Percentiles rank a stretch among this genome's conserved stretches.
Evolutionary conservation across 2,329 filamentous ascomycete genomes (phyloP).

Genomic region (Diaporthe sp.): DNA sequence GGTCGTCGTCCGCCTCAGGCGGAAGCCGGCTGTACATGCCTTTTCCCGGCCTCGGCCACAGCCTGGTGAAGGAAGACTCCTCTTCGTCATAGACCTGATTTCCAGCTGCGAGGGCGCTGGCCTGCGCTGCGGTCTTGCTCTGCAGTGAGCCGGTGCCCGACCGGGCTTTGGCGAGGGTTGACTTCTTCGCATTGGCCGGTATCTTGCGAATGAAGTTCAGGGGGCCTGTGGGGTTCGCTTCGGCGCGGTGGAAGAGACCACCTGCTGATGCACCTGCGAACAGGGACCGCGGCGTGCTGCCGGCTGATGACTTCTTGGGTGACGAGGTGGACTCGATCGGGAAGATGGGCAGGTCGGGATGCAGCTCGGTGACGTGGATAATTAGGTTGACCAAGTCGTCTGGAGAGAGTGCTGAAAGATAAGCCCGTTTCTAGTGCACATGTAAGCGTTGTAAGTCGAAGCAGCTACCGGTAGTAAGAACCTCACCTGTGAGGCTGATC

Average conservation of each 20-base stretch:
- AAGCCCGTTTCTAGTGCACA: conserved; percentile 68
- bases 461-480: neutral
- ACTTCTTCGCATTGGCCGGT: conserved; percentile 43
- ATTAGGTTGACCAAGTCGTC: conserved; percentile 75
- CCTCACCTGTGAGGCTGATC: conserved; percentile 56
- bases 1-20: conserved; percentile 47
- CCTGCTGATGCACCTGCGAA: conserved; percentile 42
- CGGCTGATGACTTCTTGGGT: conserved; percentile 31
- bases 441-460: neutral
- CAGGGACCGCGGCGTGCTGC: conserved; percentile 48
- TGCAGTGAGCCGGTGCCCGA: conserved; percentile 39
- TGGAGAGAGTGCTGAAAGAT: conserved; percentile 73
- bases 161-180: conserved; percentile 40
- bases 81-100: conserved; percentile 45
- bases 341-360: conserved; percentile 78
- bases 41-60: conserved; percentile 49
- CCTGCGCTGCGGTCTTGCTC: conserved; percentile 38
- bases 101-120: conserved; percentile 21
- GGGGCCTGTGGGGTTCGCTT: conserved; percentile 53
- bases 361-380: conserved; percentile 70
- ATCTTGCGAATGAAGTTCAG: conserved; percentile 58
- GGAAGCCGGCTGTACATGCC: conserved; percentile 48
- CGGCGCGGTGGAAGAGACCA: conserved; percentile 50
- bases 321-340: conserved; percentile 47
- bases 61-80: conserved; percentile 47